These are phyloP conservation scores for Rhizopogon roseolus DNA, from an alignment of 768 basidiomycete genomes.

Conservation along the genomic window DNA sequence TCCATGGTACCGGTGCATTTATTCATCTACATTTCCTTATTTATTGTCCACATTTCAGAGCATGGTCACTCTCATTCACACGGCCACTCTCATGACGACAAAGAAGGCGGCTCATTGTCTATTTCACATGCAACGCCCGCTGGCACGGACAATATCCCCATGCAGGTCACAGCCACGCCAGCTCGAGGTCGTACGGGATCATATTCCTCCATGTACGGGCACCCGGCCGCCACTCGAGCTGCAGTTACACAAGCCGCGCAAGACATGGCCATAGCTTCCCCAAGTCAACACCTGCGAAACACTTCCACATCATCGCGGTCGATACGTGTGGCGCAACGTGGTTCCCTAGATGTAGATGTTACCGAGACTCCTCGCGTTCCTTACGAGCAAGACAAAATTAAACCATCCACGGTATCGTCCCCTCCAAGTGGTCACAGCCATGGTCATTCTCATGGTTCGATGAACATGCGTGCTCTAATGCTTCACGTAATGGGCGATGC, in stretches of 20 bases:
- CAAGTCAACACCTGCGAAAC: conserved; percentile 4
- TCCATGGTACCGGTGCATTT: conserved; percentile 65
- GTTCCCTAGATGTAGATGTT: neutral
- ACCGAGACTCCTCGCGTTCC: conserved; percentile 2
- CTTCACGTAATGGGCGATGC: conserved; percentile 96
- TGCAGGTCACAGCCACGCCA: conserved; percentile 2
- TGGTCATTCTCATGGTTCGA: conserved; percentile 53
- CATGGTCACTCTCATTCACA: conserved; percentile 69
- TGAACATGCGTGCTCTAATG: conserved; percentile 97
- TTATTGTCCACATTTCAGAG: conserved; percentile 7
- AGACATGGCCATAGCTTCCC: conserved; percentile 48
- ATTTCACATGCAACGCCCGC: conserved; percentile 33
- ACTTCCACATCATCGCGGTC: conserved; percentile 21
- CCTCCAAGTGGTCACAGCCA: conserved; percentile 18
- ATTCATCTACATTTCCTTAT: conserved; percentile 3
- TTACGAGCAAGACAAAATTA: conserved; percentile 41
- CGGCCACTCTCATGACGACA: conserved; percentile 41
- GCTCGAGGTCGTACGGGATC: conserved; percentile 35
- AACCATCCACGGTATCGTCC: conserved; percentile 5
- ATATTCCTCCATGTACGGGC: conserved; percentile 66
- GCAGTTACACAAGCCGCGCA: conserved; percentile 80
- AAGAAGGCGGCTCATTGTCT: conserved; percentile 31
- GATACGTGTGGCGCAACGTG: neutral
- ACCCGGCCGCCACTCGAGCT: conserved; percentile 68
- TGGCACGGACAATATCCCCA: conserved; percentile 27